A percentile compares a stretch with the other conserved stretches of the same genome.
phyloP scores from a whole-genome alignment of 2,329 filamentous ascomycete species.

The Neophaeococcomyces aloes region DNA sequence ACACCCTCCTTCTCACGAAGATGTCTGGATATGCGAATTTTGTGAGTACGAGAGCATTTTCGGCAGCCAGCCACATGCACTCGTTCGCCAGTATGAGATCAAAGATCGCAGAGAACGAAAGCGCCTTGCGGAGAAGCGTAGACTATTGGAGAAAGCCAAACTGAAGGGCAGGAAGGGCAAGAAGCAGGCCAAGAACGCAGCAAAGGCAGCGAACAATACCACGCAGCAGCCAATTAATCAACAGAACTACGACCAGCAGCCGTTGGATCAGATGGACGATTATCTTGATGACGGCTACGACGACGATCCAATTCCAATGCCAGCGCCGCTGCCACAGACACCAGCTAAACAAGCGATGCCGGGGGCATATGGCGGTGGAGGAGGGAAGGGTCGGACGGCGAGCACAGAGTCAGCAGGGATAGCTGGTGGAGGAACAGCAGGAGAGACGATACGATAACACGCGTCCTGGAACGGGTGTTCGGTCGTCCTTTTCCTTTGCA shows the following conservation, averaged over 20 bases:
- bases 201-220: constrained; percentile 36
- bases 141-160: constrained; percentile 83
- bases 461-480: constrained; percentile 7
- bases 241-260: constrained; percentile 32
- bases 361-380: constrained; percentile 10
- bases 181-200: constrained; percentile 62
- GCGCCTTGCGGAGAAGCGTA: constrained; percentile 72
- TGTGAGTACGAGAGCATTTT: constrained; percentile 97
- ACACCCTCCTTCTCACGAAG: constrained; percentile 58
- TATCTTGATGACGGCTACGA: constrained; percentile 42
- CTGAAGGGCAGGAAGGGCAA: constrained; percentile 84
- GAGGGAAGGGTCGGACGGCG: constrained; percentile 12
- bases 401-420: constrained; percentile 8
- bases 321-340: constrained; percentile 30
- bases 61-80: constrained; percentile 68
- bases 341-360: constrained; percentile 13
- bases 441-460: constrained; percentile 16
- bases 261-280: constrained; percentile 37
- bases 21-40: constrained; percentile 94
- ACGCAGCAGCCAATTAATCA: constrained; percentile 28
- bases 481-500: constrained; percentile 11
- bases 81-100: constrained; percentile 87
- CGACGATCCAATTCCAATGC: constrained; percentile 35
- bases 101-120: constrained; percentile 81
- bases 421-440: constrained; percentile 10